Conservation (phyloP, 2,329 filamentous ascomycete genomes). For the Cladosporium sphaerospermum region DNA sequence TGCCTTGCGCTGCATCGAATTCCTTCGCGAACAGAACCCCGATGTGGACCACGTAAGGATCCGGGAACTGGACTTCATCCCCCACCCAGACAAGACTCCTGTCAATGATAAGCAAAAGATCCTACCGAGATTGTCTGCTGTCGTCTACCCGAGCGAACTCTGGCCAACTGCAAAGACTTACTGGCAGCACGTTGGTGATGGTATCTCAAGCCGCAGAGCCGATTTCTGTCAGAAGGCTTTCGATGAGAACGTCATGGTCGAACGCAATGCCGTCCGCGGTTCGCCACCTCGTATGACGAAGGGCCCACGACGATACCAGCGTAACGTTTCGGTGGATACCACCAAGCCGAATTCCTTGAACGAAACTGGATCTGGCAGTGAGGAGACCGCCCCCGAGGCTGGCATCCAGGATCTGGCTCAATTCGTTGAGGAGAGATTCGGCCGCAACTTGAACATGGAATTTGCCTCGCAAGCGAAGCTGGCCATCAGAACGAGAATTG, state of each 20-base stretch:
- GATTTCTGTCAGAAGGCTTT: slow-evolving; percentile 80
- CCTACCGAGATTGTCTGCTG: slow-evolving; percentile 42
- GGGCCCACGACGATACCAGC: slow-evolving; percentile 76
- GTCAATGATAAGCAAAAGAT: slow-evolving; percentile 38
- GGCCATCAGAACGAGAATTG: slow-evolving; percentile 80
- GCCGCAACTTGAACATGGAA: slow-evolving; percentile 76
- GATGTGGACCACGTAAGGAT: slow-evolving; percentile 46
- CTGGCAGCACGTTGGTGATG: slow-evolving; percentile 95
- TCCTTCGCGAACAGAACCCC: slow-evolving; percentile 58
- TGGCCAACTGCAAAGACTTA: slow-evolving; percentile 81
- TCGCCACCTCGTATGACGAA: slow-evolving; percentile 45
- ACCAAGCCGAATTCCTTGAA: slow-evolving; percentile 18
- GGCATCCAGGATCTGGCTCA: slow-evolving; percentile 62
- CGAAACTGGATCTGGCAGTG: slow-evolving; percentile 12
- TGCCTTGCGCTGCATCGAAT: slow-evolving; percentile 68
- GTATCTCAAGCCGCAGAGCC: slow-evolving; percentile 81
- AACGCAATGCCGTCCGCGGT: slow-evolving; percentile 36
- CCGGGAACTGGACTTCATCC: slow-evolving; percentile 55
- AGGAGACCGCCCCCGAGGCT: slow-evolving; percentile 20
- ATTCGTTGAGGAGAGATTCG: slow-evolving; percentile 92
- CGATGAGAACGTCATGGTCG: slow-evolving; percentile 59
- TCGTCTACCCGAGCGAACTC: slow-evolving; percentile 62
- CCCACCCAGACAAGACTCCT: slow-evolving; percentile 48
- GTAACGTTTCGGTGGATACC: slow-evolving; percentile 47
- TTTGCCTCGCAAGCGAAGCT: slow-evolving; percentile 76